Evolutionary conservation across 1,139 yeast species (phyloP).

Genomic region (Lodderomyces parapsilosis): DNA sequence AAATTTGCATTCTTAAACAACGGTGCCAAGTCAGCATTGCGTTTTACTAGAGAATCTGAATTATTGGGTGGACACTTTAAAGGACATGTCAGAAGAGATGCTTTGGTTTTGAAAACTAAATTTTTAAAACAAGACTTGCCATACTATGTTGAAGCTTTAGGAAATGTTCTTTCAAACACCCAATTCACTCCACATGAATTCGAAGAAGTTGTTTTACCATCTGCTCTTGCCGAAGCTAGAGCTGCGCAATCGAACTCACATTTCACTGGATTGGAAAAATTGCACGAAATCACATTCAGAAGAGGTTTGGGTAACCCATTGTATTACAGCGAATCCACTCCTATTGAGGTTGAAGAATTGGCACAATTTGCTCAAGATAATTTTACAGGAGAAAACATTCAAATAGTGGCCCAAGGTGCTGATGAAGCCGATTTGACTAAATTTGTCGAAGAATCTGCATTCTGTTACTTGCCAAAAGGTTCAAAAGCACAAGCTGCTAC

Average conservation of each 20-base stretch:
- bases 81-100: constrained; percentile 77
- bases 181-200: constrained; percentile 82
- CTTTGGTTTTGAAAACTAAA: constrained; percentile 72
- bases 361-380: constrained; percentile 64
- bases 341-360: constrained; percentile 64
- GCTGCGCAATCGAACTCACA: constrained; percentile 51
- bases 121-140: constrained; percentile 90
- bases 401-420: constrained; percentile 74
- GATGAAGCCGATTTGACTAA: constrained; percentile 65
- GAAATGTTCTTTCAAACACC: constrained; percentile 71
- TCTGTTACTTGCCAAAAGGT: constrained; percentile 63
- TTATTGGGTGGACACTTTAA: constrained; percentile 82
- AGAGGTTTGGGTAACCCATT: constrained; percentile 86
- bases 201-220: constrained; percentile 78
- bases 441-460: constrained; percentile 67
- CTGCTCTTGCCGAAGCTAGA: constrained; percentile 58
- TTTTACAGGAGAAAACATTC: constrained; percentile 70
- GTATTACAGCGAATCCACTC: constrained; percentile 63
- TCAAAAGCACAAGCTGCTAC: constrained; percentile 30
- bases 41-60: constrained; percentile 94
- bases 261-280: constrained; percentile 70
- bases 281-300: constrained; percentile 83
- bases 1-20: constrained; percentile 87
- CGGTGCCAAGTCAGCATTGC: constrained; percentile 78
- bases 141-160: constrained; percentile 84